A percentile compares a stretch with the other conserved stretches of the same genome.
Conservation (phyloP, 108 stramenopile species). For the Seminavis robusta region DNA sequence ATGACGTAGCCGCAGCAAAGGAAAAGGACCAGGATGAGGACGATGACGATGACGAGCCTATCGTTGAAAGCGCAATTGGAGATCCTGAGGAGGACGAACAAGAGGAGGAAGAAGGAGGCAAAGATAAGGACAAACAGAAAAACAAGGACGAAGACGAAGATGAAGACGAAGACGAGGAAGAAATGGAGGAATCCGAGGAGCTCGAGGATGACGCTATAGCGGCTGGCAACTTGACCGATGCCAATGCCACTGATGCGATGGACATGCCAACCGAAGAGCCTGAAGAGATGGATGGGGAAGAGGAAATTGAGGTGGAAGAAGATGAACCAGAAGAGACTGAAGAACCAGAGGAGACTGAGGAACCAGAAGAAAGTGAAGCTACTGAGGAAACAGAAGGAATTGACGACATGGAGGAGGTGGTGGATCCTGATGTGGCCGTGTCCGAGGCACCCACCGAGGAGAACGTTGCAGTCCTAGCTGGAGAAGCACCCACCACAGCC, state of each 20-base stretch:
- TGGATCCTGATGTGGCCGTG: no score
- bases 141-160: no score
- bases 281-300: neutral
- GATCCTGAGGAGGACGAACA: slow-evolving; percentile 49
- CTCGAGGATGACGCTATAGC: slow-evolving; percentile 2
- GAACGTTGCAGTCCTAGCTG: no score
- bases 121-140: slow-evolving; percentile 17
- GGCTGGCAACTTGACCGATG: neutral
- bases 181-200: slow-evolving; percentile 6
- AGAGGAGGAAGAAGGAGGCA: no score
- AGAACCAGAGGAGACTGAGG: no score
- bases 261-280: neutral
- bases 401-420: no score
- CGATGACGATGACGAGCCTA: slow-evolving; percentile 62
- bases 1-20: slow-evolving; percentile 10
- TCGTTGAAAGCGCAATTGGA: slow-evolving; percentile 76
- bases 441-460: no score
- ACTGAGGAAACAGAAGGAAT: no score
- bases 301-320: no score
- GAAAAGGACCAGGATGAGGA: slow-evolving; percentile 49
- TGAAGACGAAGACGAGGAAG: slow-evolving; percentile 32
- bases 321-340: no score
- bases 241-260: slow-evolving; percentile 6
- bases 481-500: no score
- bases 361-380: no score